Evolutionary conservation across 176 grass and related monocot genomes (phyloP).

Genomic region (Microstegium vimineum): DNA sequence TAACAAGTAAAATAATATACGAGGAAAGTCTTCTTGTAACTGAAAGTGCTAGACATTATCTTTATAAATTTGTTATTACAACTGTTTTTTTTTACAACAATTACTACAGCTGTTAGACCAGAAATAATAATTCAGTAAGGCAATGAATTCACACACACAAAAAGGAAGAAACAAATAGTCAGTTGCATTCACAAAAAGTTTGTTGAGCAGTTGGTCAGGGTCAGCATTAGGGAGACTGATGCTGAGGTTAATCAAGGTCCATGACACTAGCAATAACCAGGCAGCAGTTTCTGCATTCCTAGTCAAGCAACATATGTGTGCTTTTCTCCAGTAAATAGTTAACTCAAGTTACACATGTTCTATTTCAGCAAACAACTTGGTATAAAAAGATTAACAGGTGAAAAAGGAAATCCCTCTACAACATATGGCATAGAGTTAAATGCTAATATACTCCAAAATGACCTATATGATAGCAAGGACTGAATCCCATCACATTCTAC

Average conservation of each 20-base stretch:
- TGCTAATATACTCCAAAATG: not conserved
- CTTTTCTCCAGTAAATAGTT: not conserved
- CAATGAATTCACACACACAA: not conserved
- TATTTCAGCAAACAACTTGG: not conserved
- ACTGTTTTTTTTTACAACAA: no score
- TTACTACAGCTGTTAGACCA: no score
- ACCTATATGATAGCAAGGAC: not conserved
- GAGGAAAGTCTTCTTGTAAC: not conserved
- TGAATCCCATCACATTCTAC: not conserved
- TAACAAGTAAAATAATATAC: not conserved
- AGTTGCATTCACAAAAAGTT: not conserved
- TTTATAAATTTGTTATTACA: not conserved
- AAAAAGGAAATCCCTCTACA: not conserved
- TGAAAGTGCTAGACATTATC: not conserved
- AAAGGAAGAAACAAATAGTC: not conserved
- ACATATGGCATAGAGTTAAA: not conserved
- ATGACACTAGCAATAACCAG: not conserved
- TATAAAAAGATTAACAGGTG: not conserved
- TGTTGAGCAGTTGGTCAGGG: not conserved
- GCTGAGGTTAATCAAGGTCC: not conserved
- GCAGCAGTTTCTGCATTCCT: not conserved
- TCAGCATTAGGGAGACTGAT: not conserved
- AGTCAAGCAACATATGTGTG: not conserved
- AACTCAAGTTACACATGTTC: not conserved
- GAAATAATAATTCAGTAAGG: not conserved